These are phyloP conservation scores for Teratosphaeria pseudoeucalypti DNA, from an alignment of 2,329 filamentous ascomycete species.

Conservation along the genomic window DNA sequence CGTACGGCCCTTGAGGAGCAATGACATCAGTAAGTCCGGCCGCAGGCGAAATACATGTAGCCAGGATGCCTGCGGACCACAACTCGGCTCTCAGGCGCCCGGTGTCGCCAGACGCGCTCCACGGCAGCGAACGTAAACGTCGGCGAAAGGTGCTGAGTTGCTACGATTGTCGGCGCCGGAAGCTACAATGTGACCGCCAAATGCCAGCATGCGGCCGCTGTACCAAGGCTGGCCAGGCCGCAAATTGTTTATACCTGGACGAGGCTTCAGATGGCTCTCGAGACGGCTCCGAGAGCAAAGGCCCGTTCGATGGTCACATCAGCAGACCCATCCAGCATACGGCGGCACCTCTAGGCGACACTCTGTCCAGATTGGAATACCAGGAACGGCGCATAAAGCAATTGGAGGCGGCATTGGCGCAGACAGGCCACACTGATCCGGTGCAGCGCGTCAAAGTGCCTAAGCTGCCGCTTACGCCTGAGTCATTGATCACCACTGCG, in stretches of 20 bases:
- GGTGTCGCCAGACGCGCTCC: slow-evolving; percentile 4
- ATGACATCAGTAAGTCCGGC: background rate
- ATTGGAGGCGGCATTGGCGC: slow-evolving; percentile 16
- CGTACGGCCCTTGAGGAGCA: background rate
- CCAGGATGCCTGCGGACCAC: background rate
- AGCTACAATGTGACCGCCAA: slow-evolving; percentile 37
- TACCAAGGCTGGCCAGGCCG: slow-evolving; percentile 32
- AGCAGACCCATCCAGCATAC: slow-evolving; percentile 10
- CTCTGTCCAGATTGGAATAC: slow-evolving; percentile 16
- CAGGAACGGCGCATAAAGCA: slow-evolving; percentile 20
- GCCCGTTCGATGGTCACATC: slow-evolving; percentile 25
- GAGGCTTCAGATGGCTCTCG: slow-evolving; percentile 12
- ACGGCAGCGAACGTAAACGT: slow-evolving; percentile 29
- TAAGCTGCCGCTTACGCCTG: slow-evolving; percentile 18
- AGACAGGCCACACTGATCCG: slow-evolving; percentile 7
- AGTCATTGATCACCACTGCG: slow-evolving; percentile 9
- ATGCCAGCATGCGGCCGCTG: slow-evolving; percentile 36
- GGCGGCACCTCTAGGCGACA: slow-evolving; percentile 10
- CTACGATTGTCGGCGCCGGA: slow-evolving; percentile 36
- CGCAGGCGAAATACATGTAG: background rate
- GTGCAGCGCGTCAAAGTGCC: slow-evolving; percentile 6
- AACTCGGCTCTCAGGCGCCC: background rate
- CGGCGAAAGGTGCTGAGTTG: slow-evolving; percentile 39
- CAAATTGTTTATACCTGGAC: slow-evolving; percentile 32
- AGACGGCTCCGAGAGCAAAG: background rate